phyloP scores from a whole-genome alignment of 176 grass and related monocot genomes.

The Canna indica region DNA sequence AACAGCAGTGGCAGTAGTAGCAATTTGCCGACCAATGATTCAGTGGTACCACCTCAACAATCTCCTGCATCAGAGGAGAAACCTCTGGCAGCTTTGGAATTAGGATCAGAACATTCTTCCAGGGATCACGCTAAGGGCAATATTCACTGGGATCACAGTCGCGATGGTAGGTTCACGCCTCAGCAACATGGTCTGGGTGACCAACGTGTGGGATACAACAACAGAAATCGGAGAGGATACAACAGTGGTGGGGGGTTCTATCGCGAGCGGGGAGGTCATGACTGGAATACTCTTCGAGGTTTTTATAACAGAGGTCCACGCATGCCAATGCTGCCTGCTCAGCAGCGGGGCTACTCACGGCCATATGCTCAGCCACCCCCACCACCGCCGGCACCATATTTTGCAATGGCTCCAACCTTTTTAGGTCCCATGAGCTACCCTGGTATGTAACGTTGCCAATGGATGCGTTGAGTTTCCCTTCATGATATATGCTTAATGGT shows the following conservation, averaged over 20 bases:
- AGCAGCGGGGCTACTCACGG: conserved; percentile 23
- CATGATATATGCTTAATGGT: conserved; percentile 12
- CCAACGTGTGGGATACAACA: not conserved
- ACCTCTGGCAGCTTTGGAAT: not conserved
- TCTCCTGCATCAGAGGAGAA: not conserved
- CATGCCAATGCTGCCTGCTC: conserved; percentile 16
- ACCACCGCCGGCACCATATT: conserved; percentile 15
- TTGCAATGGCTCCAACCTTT: conserved; percentile 28
- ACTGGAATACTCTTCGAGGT: conserved; percentile 32
- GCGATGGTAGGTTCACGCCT: conserved; percentile 2
- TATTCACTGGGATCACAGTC: not conserved
- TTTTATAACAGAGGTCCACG: conserved; percentile 19
- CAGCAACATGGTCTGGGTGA: not conserved
- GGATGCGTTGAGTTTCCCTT: conserved; percentile 6
- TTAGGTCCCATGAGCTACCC: conserved; percentile 23
- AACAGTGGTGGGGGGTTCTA: conserved; percentile 22
- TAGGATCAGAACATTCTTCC: not conserved
- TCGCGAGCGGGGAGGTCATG: conserved; percentile 23
- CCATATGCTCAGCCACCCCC: conserved; percentile 20
- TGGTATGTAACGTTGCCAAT: conserved; percentile 24
- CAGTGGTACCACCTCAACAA: not conserved
- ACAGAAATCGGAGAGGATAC: not conserved
- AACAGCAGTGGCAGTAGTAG: conserved; percentile 8
- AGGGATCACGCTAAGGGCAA: not conserved
- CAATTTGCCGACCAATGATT: not conserved